Conservation (phyloP, 768 basidiomycete genomes). For the Nevesoporus exiguus region DNA sequence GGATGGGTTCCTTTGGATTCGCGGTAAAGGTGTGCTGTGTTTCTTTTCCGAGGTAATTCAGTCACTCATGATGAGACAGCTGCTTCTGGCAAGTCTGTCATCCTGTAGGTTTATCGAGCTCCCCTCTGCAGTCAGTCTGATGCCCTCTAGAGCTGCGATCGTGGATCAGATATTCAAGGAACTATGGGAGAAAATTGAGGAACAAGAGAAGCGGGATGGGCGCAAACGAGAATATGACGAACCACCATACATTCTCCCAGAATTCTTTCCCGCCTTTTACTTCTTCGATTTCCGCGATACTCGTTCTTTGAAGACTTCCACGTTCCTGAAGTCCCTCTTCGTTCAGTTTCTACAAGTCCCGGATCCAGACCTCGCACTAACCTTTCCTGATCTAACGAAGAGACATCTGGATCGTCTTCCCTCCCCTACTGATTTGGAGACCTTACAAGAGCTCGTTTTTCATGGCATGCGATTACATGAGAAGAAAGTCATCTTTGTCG, state of each 20-base stretch:
- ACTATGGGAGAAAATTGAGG: conserved; percentile 21
- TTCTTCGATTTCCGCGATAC: conserved; percentile 29
- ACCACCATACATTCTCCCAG: conserved; percentile 17
- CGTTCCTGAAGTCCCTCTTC: conserved; percentile 25
- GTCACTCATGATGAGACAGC: conserved; percentile 12
- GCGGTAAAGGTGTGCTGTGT: conserved; percentile 18
- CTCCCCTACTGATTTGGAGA: conserved; percentile 13
- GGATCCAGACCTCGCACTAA: conserved; percentile 16
- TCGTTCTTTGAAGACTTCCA: conserved; percentile 13
- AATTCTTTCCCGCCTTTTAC: conserved; percentile 26
- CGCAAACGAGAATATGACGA: conserved; percentile 14
- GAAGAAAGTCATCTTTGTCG: conserved; percentile 23
- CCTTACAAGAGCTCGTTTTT: conserved; percentile 18
- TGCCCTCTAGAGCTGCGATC: conserved; percentile 16
- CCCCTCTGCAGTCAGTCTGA: conserved; percentile 4
- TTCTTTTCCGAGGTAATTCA: neutral
- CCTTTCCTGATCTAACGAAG: conserved; percentile 21
- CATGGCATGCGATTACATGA: conserved; percentile 22
- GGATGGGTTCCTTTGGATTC: conserved; percentile 26
- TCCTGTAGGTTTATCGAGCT: conserved; percentile 14
- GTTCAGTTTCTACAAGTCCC: conserved; percentile 27
- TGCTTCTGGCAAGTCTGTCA: conserved; percentile 23
- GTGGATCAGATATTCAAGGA: conserved; percentile 24
- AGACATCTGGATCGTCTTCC: conserved; percentile 16
- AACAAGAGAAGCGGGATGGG: conserved; percentile 18